Evolutionary conservation across 2,329 filamentous ascomycete genomes (phyloP).

Genomic region (Xylaria sp.): DNA sequence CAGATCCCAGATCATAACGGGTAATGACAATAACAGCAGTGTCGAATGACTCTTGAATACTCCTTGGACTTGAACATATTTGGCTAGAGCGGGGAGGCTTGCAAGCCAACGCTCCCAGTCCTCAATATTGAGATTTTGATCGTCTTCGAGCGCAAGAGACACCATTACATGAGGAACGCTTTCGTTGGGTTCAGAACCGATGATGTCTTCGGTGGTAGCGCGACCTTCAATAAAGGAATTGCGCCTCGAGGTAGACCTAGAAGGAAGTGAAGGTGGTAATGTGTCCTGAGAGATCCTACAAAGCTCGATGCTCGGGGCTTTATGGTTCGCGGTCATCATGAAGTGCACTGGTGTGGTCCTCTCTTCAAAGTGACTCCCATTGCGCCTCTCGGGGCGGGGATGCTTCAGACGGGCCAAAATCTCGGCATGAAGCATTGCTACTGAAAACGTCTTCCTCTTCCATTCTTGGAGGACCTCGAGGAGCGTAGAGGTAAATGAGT

Average conservation of each 20-base stretch:
- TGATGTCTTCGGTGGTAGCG: slow-evolving; percentile 44
- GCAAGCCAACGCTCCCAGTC: slow-evolving; percentile 68
- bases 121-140: slow-evolving; percentile 66
- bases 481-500: slow-evolving; percentile 68
- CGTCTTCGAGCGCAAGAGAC: slow-evolving; percentile 66
- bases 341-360: slow-evolving; percentile 70
- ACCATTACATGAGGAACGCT: slow-evolving; percentile 70
- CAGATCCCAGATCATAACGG: slow-evolving; percentile 69
- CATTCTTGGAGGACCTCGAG: slow-evolving; percentile 69
- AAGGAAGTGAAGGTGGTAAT: slow-evolving; percentile 53
- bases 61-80: slow-evolving; percentile 69
- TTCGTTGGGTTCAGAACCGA: slow-evolving; percentile 60
- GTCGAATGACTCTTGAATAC: slow-evolving; percentile 71
- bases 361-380: slow-evolving; percentile 67
- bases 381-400: slow-evolving; percentile 65
- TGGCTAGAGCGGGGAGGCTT: slow-evolving; percentile 66
- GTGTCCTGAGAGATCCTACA: slow-evolving; percentile 52
- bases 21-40: slow-evolving; percentile 66
- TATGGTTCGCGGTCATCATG: slow-evolving; percentile 71
- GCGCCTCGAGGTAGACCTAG: slow-evolving; percentile 41
- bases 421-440: slow-evolving; percentile 70
- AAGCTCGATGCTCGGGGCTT: slow-evolving; percentile 67
- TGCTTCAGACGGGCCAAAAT: slow-evolving; percentile 69
- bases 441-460: slow-evolving; percentile 64
- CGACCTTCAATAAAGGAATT: slow-evolving; percentile 44